Evolutionary conservation across 495 filamentous ascomycete species (phyloP).

Genomic region (Aspergillus diversus): DNA sequence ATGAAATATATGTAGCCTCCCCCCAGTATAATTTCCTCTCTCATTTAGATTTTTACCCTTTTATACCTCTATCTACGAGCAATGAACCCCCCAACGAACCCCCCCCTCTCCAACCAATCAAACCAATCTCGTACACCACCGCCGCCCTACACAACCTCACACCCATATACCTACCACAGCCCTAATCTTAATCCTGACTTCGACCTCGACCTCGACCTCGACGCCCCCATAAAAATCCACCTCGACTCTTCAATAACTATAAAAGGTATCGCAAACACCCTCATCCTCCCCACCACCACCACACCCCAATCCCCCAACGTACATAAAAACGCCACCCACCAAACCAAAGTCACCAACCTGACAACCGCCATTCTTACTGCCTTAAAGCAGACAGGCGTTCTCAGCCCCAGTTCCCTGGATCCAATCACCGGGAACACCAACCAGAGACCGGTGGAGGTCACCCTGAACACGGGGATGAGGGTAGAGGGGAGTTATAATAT

Average conservation of each 20-base stretch:
- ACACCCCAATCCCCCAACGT: constrained; percentile 2
- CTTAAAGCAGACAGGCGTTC: constrained; percentile 14
- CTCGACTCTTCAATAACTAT: constrained; percentile 44
- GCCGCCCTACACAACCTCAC: constrained; percentile 24
- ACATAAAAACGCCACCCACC: constrained; percentile 1
- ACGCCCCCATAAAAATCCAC: constrained; percentile 31
- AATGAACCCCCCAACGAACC: constrained; percentile 4
- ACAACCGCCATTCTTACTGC: constrained; percentile 24
- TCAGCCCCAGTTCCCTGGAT: neutral
- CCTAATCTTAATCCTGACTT: constrained; percentile 12
- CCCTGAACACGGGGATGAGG: constrained; percentile 32
- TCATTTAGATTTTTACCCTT: no score
- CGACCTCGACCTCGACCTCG: neutral
- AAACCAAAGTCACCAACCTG: constrained; percentile 25
- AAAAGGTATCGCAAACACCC: constrained; percentile 35
- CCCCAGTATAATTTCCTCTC: no score
- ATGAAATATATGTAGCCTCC: neutral
- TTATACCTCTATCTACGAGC: neutral
- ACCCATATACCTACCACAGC: neutral
- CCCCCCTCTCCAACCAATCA: constrained; percentile 5
- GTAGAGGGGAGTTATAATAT: constrained; percentile 32
- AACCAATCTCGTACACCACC: constrained; percentile 10
- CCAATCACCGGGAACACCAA: neutral
- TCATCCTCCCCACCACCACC: constrained; percentile 2
- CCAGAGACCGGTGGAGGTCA: constrained; percentile 20